Base-by-base conservation (phyloP, 2,329 filamentous ascomycete genomes). In the Phaeosphaeriaceae sp. region DNA sequence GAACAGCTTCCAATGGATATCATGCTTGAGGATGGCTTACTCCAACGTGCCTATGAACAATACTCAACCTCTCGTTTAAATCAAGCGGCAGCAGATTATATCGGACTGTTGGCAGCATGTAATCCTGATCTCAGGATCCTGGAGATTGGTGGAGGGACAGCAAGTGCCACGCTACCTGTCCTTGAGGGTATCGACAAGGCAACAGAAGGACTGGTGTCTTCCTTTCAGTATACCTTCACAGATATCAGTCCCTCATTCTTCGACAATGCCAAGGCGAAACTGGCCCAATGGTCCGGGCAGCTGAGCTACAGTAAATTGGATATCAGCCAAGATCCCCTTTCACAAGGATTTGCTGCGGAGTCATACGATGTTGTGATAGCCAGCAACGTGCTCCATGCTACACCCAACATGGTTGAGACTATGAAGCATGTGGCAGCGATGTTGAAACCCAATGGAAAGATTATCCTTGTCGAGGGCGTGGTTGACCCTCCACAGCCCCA, bases 311-410 rank as follows among this genome's bases (percentile, higher is more conserved):
- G 20, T 7, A 32, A 32, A 9, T 37, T 60, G 1, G 45, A 61
- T 43, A 32, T 55, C n/a, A 38, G 39, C 6, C 8, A 41, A 8
- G 55, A 61, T 33, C 52, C 53, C 5, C 12, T 15, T 3, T 13
- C 15, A 1, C 58, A 63, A 48, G 58, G 58, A 3, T 60, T 60
- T 42, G 35, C 46, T 8, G 12, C 12, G 9, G 37, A 37, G 8
- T 38, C 29, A 5, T 60, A 56, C 41, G 58, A 66, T 43, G 17
- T 66, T 0, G 36, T 60, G 8, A 29, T 63, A 80, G 6, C 40
- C 78, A 4, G 33, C 76, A 3, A 54, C 71, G 20, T 78, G 8
- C 45, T 66, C 6, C 62, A 61, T 42, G 55, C 52, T 1, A 61
- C 59, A 1, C 12, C 11, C 13, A 37, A 48, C 20, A 12, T 63